Base-by-base conservation (phyloP, 371 early-diverging fungal species). In the Thermomucor indicae-seudaticae region DNA sequence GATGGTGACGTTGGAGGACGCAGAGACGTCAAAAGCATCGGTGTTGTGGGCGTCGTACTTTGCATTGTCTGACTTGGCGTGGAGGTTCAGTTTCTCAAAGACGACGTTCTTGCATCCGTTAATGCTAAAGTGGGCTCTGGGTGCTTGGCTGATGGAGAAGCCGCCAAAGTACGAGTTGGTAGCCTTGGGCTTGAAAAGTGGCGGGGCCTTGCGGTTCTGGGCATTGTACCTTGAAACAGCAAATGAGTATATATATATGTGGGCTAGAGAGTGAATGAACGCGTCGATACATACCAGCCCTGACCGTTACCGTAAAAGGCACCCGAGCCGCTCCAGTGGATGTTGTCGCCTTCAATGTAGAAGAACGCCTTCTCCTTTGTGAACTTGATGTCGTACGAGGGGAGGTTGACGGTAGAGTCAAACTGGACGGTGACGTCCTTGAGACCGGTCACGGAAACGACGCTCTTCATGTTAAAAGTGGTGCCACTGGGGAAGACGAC, bases 21-120 rank as follows among this genome's bases (percentile, higher is more conserved):
- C 45, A 17, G 65, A 64, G 16, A 65, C 61, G 35, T 68, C 69
- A 22, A 68, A 59, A 8, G 59, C 68, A 31, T 68, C 68, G 1
- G 68, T 68, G 31, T 68, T 68, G 30, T 64, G 57, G 22, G 67
- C 55, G 39, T 55, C 53, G 16, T 40, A 32, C 25, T 60, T 52
- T 16, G 35, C 43, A 41, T 53, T 55, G 2, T 43, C 17, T 1
- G 68, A 67, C n/a, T 60, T 52, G 10, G 68, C 58, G 37, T 64
- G 43, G 38, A 67, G 38, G 2, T 27, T 50, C 19, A 67, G 10
- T 2, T 53, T 40, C 3, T 64, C 47, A 32, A 64, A 55, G 17
- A 57, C 51, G n/a, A 64, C 46, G 31, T 64, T 58, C 5, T 58
- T 38, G 32, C 49, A 51, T 30, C 52, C 41, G 30, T 61, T 68